A percentile compares a stretch with the other conserved stretches of the same genome.
Conservation (phyloP, 108 stramenopile genomes). For the Tribonema minus region DNA sequence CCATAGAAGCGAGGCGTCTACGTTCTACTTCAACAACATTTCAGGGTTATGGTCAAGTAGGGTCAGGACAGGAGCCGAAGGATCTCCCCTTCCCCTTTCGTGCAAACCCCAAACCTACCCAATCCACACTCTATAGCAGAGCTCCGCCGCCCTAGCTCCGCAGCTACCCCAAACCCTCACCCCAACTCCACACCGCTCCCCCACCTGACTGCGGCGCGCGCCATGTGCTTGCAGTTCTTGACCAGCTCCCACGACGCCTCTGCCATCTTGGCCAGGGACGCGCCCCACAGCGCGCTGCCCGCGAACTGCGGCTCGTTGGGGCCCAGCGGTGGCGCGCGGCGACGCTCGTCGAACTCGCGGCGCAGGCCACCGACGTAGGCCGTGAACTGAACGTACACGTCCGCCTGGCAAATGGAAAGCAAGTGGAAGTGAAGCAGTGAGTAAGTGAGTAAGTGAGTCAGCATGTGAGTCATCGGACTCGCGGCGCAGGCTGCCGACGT, state of each 20-base stretch:
- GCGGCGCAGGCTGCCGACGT: constrained; percentile 32
- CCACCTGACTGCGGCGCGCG: not conserved
- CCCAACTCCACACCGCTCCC: too few species aligned
- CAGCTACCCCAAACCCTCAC: too few species aligned
- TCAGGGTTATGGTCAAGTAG: too few species aligned
- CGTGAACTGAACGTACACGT: not conserved
- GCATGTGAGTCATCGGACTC: constrained; percentile 65
- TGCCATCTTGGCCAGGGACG: constrained; percentile 23
- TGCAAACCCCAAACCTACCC: too few species aligned
- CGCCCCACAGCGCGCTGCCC: constrained; percentile 66
- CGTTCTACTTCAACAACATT: too few species aligned
- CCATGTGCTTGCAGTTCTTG: constrained; percentile 44
- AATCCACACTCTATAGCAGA: too few species aligned
- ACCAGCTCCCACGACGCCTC: constrained; percentile 44
- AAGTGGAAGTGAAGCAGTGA: too few species aligned
- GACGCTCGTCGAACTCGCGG: constrained; percentile 56
- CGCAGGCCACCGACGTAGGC: constrained; percentile 38
- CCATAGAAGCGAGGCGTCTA: too few species aligned
- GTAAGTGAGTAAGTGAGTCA: too few species aligned
- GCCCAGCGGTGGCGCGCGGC: constrained; percentile 55
- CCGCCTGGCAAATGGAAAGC: not conserved
- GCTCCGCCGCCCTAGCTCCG: too few species aligned
- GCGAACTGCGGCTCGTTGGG: constrained; percentile 61
- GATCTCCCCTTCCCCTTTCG: too few species aligned
- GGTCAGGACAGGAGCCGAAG: too few species aligned